Conservation (phyloP, 805 yeast genomes). For the Diddensiella transvaalensis region DNA sequence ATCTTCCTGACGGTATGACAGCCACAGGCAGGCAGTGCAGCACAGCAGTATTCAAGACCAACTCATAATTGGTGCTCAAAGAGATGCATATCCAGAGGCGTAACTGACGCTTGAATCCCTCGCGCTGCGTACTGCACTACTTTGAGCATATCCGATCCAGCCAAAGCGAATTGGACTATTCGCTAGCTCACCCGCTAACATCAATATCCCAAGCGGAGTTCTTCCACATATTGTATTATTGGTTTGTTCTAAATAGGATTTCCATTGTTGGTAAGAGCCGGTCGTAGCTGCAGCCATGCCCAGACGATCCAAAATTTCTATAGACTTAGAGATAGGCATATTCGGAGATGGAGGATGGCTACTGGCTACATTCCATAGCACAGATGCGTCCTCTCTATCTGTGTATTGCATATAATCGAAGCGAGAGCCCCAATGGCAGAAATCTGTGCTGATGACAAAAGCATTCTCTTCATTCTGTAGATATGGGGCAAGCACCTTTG, state of each 20-base stretch:
- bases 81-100: slow-evolving; percentile 75
- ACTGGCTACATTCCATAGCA: slow-evolving; percentile 25
- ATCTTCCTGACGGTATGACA: too few relatives aligned
- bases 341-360: slow-evolving; percentile 20
- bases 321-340: slow-evolving; percentile 63
- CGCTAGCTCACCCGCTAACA: slow-evolving; percentile 48
- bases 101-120: slow-evolving; percentile 86
- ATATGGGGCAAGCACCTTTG: slow-evolving; percentile 48
- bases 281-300: slow-evolving; percentile 62
- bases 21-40: too few relatives aligned
- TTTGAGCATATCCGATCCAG: slow-evolving; percentile 82
- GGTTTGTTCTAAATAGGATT: slow-evolving; percentile 59
- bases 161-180: slow-evolving; percentile 38
- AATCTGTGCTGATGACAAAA: slow-evolving; percentile 83
- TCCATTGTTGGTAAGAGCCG: slow-evolving; percentile 62
- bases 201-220: slow-evolving; percentile 66
- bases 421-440: slow-evolving; percentile 88
- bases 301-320: slow-evolving; percentile 63
- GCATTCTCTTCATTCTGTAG: slow-evolving; percentile 54
- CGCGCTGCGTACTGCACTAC: slow-evolving; percentile 47
- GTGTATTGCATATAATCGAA: slow-evolving; percentile 58
- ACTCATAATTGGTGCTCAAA: too few relatives aligned
- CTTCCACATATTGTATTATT: slow-evolving; percentile 94
- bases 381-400: slow-evolving; percentile 3
- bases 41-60: too few relatives aligned